Evolutionary conservation across 805 yeast genomes (phyloP), one percentile per base, ranked within the genome.

Genomic region (Candida corydali): DNA sequence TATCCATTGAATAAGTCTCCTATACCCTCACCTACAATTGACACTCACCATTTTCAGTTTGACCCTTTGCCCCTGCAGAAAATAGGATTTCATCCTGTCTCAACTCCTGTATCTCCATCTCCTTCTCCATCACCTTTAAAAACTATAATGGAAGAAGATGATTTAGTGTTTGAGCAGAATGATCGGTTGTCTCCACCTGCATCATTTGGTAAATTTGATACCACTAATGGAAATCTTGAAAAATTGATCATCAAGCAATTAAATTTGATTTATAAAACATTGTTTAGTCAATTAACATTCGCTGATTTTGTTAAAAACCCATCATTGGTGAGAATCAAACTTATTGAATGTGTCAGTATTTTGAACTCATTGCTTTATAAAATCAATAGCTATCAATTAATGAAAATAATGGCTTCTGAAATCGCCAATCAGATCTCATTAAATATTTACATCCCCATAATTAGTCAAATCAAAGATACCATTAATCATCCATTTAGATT

Each of bases 401-500:
- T 35, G 12, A 31, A 23, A 14, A 20, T 30, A 3, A 33, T 43
- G 5, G 12, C 44, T 3, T 54, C 52, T 54, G 50, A 53, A 26
- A 11, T 48, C 2, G 33, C 37, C 2, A 32, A 36, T 14, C 38
- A 33, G 19, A 36, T 43, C 28, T 11, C 48, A 4, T 36, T 46
- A 27, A 17, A 25, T 8, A 37, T 27, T 20, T 33, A 38, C 12
- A 22, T 8, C 8, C 5, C 24, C 7, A 8, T 42, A 26, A 27
- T 27, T 8, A 37, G 40, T 12, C 18, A 24, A 4, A 40, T 36
- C 29, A n/a, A 37, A 15, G 30, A 25, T 25, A 10, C 11, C 7
- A 4, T 26, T 5, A 28, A 8, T n/a, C 30, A 31, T 17, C 51
- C 53, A 10, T 14, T 48, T 10, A 31, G 30, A 22, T 37, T 35